Evolutionary conservation across 306 rosid genomes (phyloP).

Genomic region (Lagenaria siceraria): DNA sequence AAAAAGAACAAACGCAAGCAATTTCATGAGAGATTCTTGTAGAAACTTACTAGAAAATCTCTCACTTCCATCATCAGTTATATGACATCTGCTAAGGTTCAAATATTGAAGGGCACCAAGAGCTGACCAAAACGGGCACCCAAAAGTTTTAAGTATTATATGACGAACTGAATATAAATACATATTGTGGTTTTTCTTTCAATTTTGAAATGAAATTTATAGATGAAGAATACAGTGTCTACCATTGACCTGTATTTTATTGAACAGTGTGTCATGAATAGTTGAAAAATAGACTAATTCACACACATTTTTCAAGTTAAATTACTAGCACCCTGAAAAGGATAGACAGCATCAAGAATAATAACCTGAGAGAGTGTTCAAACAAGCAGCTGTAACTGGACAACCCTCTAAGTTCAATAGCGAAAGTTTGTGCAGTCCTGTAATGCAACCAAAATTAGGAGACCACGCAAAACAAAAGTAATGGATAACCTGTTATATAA

Average conservation of each 20-base stretch:
- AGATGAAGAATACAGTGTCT: not conserved
- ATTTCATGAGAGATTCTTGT: slow-evolving; percentile 6
- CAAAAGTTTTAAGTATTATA: not conserved
- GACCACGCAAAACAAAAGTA: not conserved
- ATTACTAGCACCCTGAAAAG: not conserved
- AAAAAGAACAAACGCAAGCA: not conserved
- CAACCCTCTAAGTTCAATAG: slow-evolving; percentile 91
- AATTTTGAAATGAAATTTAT: not conserved
- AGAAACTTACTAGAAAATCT: slow-evolving; percentile 63
- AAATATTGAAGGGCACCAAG: slow-evolving; percentile 50
- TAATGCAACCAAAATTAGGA: slow-evolving; percentile 6
- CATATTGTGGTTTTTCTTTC: not conserved
- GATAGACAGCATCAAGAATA: not conserved
- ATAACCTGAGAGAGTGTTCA: slow-evolving; percentile 76
- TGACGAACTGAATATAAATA: not conserved
- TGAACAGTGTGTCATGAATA: not conserved
- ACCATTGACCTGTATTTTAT: not conserved
- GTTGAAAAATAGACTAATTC: not conserved
- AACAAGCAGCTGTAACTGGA: slow-evolving; percentile 71
- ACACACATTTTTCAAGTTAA: not conserved
- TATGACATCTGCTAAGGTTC: slow-evolving; percentile 69
- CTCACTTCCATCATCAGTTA: slow-evolving; percentile 57
- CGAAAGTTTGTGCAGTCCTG: slow-evolving; percentile 68
- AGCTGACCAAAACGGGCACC: slow-evolving; percentile 32
- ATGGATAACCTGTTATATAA: not conserved